These are phyloP conservation scores for Zygosaccharomyces lentus DNA, from an alignment of 805 yeast genomes.

Conservation along the genomic window DNA sequence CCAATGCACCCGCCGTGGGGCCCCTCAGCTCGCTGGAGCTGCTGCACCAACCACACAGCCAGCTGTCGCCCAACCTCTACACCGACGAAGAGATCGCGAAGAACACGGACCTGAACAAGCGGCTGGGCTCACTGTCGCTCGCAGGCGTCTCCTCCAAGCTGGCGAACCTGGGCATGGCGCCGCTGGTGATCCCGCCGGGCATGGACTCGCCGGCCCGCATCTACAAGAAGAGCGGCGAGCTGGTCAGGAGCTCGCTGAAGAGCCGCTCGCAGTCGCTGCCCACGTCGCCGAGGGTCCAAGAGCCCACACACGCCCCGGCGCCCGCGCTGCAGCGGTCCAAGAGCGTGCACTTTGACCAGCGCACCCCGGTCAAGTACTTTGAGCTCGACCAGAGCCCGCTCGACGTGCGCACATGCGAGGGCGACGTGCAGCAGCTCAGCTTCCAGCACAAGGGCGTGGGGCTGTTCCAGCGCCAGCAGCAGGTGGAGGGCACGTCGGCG, in stretches of 20 bases:
- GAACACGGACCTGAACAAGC: conserved; percentile 25
- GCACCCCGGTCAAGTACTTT: conserved; percentile 67
- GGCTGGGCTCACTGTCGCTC: not conserved
- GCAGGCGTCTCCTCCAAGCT: not conserved
- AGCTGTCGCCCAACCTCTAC: conserved; percentile 14
- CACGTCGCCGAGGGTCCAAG: conserved; percentile 20
- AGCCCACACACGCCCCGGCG: not conserved
- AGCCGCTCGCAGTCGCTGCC: conserved; percentile 44
- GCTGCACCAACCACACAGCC: conserved; percentile 31
- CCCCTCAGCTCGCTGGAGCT: conserved; percentile 24
- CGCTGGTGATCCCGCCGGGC: conserved; percentile 1
- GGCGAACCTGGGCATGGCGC: not conserved
- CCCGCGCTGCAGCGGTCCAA: conserved; percentile 44
- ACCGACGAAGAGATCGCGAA: conserved; percentile 29
- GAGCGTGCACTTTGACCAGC: conserved; percentile 77
- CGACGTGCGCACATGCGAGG: conserved; percentile 47
- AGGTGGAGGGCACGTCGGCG: conserved; percentile 7
- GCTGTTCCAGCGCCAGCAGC: conserved; percentile 11
- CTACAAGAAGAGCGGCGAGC: conserved; percentile 85
- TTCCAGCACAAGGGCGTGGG: conserved; percentile 22
- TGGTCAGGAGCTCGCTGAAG: conserved; percentile 42
- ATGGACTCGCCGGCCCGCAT: conserved; percentile 33
- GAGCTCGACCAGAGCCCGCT: conserved; percentile 69
- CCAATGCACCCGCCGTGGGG: conserved; percentile 3
- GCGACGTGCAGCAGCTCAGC: conserved; percentile 33